Conservation (phyloP, 345 rosid genomes). For the Hibiscus trionum region DNA sequence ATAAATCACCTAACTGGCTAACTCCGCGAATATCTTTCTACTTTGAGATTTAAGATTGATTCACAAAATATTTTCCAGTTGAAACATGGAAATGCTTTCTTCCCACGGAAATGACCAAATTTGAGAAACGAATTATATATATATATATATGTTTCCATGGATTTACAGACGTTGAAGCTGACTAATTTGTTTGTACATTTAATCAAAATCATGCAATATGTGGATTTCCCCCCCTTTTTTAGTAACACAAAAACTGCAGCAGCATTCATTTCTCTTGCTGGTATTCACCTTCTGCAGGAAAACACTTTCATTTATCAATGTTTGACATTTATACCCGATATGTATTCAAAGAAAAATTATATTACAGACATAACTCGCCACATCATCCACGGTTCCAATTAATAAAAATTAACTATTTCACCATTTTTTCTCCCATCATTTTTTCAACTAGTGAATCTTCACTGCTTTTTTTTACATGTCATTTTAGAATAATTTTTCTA, state of each 20-base stretch:
- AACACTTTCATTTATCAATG: too few relatives aligned
- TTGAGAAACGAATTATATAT: constrained; percentile 3
- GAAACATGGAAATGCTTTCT: constrained; percentile 11
- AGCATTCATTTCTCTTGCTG: neutral
- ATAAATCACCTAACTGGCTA: constrained; percentile 2
- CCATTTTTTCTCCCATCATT: too few relatives aligned
- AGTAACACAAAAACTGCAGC: constrained; percentile 1
- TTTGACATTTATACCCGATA: too few relatives aligned
- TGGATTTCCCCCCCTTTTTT: neutral
- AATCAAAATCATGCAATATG: neutral
- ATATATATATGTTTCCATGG: neutral
- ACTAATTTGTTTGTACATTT: constrained; percentile 16
- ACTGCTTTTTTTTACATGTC: too few relatives aligned
- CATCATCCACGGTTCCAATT: too few relatives aligned
- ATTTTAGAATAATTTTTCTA: too few relatives aligned
- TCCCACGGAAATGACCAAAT: constrained; percentile 18
- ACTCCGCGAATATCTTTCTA: neutral
- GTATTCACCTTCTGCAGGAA: too few relatives aligned
- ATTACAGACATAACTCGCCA: too few relatives aligned
- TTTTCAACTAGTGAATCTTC: too few relatives aligned
- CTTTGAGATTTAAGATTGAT: neutral
- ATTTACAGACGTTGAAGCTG: constrained; percentile 2
- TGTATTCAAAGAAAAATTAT: too few relatives aligned
- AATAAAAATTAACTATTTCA: too few relatives aligned
- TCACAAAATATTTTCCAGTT: neutral